phyloP scores from a whole-genome alignment of 2,329 filamentous ascomycete genomes.

The Fusarium zealandicum region DNA sequence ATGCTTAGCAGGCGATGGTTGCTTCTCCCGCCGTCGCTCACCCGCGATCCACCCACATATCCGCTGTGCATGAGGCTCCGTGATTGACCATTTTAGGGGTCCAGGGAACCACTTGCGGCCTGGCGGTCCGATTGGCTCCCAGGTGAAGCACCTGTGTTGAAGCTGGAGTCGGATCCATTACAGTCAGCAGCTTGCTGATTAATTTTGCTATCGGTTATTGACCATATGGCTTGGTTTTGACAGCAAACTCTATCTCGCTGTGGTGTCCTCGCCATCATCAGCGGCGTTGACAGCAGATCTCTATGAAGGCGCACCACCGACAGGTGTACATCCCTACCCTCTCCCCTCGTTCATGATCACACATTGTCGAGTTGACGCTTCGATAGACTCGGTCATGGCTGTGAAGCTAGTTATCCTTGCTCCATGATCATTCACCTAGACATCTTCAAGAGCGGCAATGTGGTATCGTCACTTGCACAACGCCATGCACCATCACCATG shows the following conservation, averaged over 20 bases:
- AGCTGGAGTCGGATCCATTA: conserved; percentile 22
- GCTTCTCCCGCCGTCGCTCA: conserved; percentile 27
- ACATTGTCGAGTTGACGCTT: not conserved
- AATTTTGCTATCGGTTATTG: conserved; percentile 13
- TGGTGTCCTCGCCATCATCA: not conserved
- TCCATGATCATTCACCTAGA: too few species aligned
- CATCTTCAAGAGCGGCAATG: too few species aligned
- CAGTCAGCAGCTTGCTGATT: conserved; percentile 17
- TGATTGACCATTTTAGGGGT: conserved; percentile 34
- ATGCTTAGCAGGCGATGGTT: conserved; percentile 20
- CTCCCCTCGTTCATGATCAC: not conserved
- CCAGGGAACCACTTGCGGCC: conserved; percentile 19
- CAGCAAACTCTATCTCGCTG: not conserved
- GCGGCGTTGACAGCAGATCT: not conserved
- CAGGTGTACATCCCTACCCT: too few species aligned
- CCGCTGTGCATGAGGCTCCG: conserved; percentile 34
- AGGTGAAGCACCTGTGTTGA: conserved; percentile 3
- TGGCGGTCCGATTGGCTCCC: conserved; percentile 24
- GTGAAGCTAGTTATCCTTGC: too few species aligned
- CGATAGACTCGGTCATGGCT: too few species aligned
- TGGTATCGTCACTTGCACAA: too few species aligned
- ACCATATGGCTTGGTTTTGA: not conserved
- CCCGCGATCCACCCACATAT: conserved; percentile 37
- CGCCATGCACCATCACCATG: too few species aligned
- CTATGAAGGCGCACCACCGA: not conserved